These are phyloP conservation scores for Micromonas commoda DNA, from an alignment of 139 green algal species.

Conservation along the genomic window DNA sequence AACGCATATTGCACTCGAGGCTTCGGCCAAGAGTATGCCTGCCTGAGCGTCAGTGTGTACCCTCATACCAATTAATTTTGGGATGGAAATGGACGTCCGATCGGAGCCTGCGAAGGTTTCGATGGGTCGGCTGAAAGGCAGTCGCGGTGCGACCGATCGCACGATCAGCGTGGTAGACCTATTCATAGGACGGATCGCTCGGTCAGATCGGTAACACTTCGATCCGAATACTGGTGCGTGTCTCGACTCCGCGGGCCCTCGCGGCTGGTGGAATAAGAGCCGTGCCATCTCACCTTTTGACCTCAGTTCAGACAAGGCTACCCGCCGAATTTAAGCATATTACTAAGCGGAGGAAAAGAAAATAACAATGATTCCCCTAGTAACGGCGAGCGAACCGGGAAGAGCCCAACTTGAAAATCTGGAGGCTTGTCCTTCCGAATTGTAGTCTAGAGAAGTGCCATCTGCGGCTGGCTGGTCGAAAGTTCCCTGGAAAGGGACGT, in stretches of 20 bases:
- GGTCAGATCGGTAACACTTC: slow-evolving; percentile 10
- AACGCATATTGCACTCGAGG: slow-evolving; percentile 82
- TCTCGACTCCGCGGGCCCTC: not conserved
- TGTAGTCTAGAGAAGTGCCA: slow-evolving; percentile 78
- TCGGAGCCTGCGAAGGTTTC: not conserved
- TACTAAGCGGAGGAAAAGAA: slow-evolving; percentile 93
- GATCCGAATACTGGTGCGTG: not conserved
- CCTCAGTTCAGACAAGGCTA: slow-evolving; percentile 83
- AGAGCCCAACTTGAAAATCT: slow-evolving; percentile 83
- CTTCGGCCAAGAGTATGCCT: slow-evolving; percentile 75
- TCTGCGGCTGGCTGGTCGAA: slow-evolving; percentile 54
- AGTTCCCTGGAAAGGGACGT: slow-evolving; percentile 69
- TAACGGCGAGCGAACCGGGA: slow-evolving; percentile 83
- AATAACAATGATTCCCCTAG: slow-evolving; percentile 88
- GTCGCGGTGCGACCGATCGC: slow-evolving; percentile 21
- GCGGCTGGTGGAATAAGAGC: not conserved
- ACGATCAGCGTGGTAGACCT: slow-evolving; percentile 28
- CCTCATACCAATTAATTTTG: slow-evolving; percentile 37
- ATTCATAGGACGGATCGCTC: slow-evolving; percentile 21
- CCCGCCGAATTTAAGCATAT: slow-evolving; percentile 93
- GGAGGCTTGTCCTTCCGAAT: slow-evolving; percentile 59
- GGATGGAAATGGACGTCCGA: slow-evolving; percentile 26
- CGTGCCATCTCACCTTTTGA: slow-evolving; percentile 45
- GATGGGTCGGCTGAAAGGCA: slow-evolving; percentile 24
- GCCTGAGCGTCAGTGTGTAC: slow-evolving; percentile 69